Evolutionary conservation across 768 basidiomycete species (phyloP).

Genomic region (Galerina marginata): DNA sequence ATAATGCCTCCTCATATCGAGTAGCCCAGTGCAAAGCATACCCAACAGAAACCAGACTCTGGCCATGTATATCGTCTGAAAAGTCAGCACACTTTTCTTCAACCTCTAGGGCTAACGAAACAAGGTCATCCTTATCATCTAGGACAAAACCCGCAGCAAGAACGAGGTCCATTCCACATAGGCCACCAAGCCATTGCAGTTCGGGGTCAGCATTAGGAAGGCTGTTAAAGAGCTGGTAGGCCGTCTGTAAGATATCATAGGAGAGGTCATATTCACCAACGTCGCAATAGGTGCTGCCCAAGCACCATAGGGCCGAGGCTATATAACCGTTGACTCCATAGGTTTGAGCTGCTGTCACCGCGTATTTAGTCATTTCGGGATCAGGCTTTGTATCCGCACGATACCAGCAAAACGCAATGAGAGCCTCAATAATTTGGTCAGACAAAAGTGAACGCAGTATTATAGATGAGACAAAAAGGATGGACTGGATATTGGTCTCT

Average conservation of each 20-base stretch:
- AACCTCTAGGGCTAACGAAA: not conserved
- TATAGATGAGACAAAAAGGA: constrained; percentile 8
- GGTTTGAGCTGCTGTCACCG: not conserved
- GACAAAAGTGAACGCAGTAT: no score
- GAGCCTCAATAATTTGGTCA: not conserved
- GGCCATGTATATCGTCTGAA: constrained; percentile 1
- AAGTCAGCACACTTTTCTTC: not conserved
- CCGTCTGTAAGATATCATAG: constrained; percentile 1
- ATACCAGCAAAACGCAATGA: constrained; percentile 9
- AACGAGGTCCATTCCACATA: no score
- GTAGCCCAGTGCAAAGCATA: not conserved
- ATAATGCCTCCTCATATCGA: not conserved
- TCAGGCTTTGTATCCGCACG: not conserved
- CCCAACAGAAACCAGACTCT: constrained; percentile 4
- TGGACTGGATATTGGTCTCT: constrained; percentile 16
- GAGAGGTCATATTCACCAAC: not conserved
- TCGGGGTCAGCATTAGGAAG: not conserved
- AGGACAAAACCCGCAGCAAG: not conserved
- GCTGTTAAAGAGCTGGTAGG: constrained; percentile 8
- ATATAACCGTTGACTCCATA: not conserved
- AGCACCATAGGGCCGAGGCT: constrained; percentile 1
- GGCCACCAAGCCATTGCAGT: not conserved
- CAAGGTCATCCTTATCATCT: not conserved
- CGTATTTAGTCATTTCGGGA: not conserved
- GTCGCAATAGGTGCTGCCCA: constrained; percentile 6